These are phyloP conservation scores for Paecilomyces niveus DNA, from an alignment of 2,329 filamentous ascomycete species.

Conservation along the genomic window DNA sequence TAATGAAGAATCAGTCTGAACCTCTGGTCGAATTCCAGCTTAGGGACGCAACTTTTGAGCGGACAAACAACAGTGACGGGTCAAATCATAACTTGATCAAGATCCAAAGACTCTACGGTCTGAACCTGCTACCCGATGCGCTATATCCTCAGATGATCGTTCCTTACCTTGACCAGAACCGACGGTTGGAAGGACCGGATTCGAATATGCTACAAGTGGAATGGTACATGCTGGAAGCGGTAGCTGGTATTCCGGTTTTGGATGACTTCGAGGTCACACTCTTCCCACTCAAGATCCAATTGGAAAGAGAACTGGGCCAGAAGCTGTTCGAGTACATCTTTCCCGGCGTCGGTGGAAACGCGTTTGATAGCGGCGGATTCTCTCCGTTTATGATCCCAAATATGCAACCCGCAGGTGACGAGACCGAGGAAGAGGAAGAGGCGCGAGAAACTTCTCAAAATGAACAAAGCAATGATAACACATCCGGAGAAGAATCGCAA, in stretches of 20 bases:
- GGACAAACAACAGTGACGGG: conserved; percentile 93
- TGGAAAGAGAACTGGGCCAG: conserved; percentile 88
- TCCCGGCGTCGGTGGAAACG: conserved; percentile 63
- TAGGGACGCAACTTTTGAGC: conserved; percentile 83
- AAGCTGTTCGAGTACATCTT: conserved; percentile 97
- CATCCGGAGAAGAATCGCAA: conserved; percentile 39
- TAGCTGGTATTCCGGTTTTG: conserved; percentile 94
- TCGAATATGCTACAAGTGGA: conserved; percentile 89
- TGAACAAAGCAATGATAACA: conserved; percentile 32
- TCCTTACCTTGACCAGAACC: conserved; percentile 68
- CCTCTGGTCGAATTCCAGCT: conserved; percentile 90
- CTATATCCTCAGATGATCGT: conserved; percentile 95
- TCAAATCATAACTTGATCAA: conserved; percentile 91
- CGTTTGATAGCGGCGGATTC: conserved; percentile 42
- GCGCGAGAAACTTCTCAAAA: conserved; percentile 32
- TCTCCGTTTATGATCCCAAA: conserved; percentile 47
- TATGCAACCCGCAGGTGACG: conserved; percentile 43
- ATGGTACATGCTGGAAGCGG: conserved; percentile 97
- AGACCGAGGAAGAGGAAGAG: conserved; percentile 44
- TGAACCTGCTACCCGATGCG: conserved; percentile 84
- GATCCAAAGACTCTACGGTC: conserved; percentile 76
- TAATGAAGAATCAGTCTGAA: conserved; percentile 79
- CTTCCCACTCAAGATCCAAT: conserved; percentile 85
- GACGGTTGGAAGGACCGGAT: conserved; percentile 47
- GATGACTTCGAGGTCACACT: conserved; percentile 94